phyloP scores from a whole-genome alignment of 1,284 basidiomycete genomes.

The Boletus hoseneyae region DNA sequence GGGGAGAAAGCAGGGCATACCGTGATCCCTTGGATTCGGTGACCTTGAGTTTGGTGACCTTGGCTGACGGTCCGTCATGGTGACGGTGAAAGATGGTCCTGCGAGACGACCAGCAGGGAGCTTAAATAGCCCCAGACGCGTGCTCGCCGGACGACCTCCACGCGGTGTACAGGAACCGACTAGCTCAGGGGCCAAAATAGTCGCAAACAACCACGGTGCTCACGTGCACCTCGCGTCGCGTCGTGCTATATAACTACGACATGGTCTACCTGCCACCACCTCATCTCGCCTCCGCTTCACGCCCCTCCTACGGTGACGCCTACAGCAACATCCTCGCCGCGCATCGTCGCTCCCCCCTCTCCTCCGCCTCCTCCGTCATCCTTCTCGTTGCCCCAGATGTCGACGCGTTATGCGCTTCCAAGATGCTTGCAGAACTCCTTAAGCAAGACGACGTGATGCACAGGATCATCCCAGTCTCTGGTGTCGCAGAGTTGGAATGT shows the following conservation, averaged over 20 bases:
- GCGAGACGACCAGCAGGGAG: slow-evolving; percentile 5
- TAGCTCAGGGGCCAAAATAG: slow-evolving; percentile 20
- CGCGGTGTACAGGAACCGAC: slow-evolving; percentile 17
- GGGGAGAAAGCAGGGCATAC: slow-evolving; percentile 24
- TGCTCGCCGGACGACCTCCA: slow-evolving; percentile 29
- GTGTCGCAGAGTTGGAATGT: slow-evolving; percentile 70
- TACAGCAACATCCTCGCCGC: slow-evolving; percentile 73
- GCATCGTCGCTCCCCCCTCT: slow-evolving; percentile 71
- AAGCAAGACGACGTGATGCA: slow-evolving; percentile 93
- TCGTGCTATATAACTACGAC: neutral
- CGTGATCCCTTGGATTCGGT: slow-evolving; percentile 42
- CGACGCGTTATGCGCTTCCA: slow-evolving; percentile 85
- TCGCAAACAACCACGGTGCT: slow-evolving; percentile 15
- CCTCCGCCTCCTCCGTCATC: slow-evolving; percentile 78
- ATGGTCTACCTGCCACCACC: slow-evolving; percentile 75
- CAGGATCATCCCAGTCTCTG: slow-evolving; percentile 88
- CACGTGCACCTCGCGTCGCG: slow-evolving; percentile 16
- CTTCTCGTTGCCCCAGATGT: slow-evolving; percentile 88
- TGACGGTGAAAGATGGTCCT: slow-evolving; percentile 19
- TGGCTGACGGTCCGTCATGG: slow-evolving; percentile 37
- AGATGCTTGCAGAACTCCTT: slow-evolving; percentile 88
- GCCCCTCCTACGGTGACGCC: slow-evolving; percentile 73
- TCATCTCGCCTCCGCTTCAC: slow-evolving; percentile 52
- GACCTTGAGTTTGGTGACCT: slow-evolving; percentile 33
- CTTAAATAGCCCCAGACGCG: slow-evolving; percentile 33